phyloP scores from a whole-genome alignment of 495 filamentous ascomycete genomes.

The Aspergillus saccharolyticus region DNA sequence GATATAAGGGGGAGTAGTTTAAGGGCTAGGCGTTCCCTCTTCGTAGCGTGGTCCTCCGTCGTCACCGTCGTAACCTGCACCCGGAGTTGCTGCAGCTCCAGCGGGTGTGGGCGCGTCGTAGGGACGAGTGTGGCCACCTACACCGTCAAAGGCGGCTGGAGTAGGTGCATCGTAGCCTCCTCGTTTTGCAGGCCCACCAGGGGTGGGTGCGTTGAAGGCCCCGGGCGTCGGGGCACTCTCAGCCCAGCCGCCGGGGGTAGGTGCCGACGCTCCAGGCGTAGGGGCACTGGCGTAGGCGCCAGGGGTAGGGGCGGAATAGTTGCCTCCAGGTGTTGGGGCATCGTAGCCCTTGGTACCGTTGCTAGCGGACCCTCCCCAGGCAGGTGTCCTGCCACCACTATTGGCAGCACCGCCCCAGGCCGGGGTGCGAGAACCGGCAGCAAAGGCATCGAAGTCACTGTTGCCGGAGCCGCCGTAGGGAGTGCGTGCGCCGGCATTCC shows the following conservation, averaged over 20 bases:
- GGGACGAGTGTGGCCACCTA: conserved; percentile 36
- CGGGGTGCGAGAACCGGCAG: conserved; percentile 68
- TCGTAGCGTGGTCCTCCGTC: conserved; percentile 55
- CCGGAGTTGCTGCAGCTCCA: conserved; percentile 66
- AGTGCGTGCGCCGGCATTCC: conserved; percentile 63
- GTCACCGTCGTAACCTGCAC: conserved; percentile 56
- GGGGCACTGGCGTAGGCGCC: conserved; percentile 53
- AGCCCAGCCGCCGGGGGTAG: conserved; percentile 70
- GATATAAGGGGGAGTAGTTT: not conserved
- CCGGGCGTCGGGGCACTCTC: conserved; percentile 60
- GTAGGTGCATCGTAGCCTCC: conserved; percentile 53
- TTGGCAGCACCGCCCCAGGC: conserved; percentile 54
- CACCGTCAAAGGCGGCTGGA: conserved; percentile 48
- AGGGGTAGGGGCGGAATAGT: conserved; percentile 50
- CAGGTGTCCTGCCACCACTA: conserved; percentile 49
- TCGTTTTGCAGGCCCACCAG: conserved; percentile 34
- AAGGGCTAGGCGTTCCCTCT: conserved; percentile 49
- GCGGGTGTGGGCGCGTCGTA: conserved; percentile 77
- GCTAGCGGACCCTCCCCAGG: conserved; percentile 33
- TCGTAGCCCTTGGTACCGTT: conserved; percentile 55
- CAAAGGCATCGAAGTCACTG: conserved; percentile 63
- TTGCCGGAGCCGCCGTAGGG: conserved; percentile 61
- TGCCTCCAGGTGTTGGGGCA: conserved; percentile 72
- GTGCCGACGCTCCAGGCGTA: conserved; percentile 68
- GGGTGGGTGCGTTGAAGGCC: conserved; percentile 59